These are phyloP conservation scores for Fabrea salina DNA, from an alignment of 169 alveolate genomes.

Conservation along the genomic window DNA sequence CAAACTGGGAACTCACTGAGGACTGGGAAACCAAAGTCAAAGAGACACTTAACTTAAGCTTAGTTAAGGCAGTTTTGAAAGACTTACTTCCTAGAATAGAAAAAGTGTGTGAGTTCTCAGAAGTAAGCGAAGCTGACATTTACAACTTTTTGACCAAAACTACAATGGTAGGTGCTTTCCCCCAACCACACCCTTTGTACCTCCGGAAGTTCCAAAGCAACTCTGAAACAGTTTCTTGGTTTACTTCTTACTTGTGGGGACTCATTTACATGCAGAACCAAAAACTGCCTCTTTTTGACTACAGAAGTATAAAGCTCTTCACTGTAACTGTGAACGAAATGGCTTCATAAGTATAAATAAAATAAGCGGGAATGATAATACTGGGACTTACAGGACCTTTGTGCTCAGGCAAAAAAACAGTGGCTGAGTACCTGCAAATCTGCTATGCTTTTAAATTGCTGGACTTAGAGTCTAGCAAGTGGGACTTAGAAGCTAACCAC, in stretches of 20 bases:
- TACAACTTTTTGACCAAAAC: not conserved
- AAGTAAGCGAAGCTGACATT: not conserved
- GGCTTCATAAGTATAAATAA: too few species aligned
- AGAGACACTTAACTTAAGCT: not conserved
- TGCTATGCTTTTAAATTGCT: slow-evolving; percentile 16
- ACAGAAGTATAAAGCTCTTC: not conserved
- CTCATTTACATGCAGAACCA: not conserved
- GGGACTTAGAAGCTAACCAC: not conserved
- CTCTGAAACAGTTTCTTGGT: not conserved
- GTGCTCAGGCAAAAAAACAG: slow-evolving; percentile 20
- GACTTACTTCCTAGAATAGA: not conserved
- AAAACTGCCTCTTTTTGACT: not conserved
- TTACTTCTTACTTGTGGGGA: not conserved
- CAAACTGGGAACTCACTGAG: not conserved
- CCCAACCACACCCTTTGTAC: not conserved
- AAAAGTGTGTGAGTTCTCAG: not conserved
- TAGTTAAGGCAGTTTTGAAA: not conserved
- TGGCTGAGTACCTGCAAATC: slow-evolving; percentile 15
- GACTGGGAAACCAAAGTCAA: not conserved
- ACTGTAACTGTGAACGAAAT: too few species aligned
- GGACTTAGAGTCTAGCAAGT: not conserved
- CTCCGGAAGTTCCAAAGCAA: not conserved
- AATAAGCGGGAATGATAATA: slow-evolving; percentile 5
- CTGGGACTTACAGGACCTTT: not conserved
- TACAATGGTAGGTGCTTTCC: not conserved